A percentile compares a stretch with the other conserved stretches of the same genome.
phyloP scores from a whole-genome alignment of 495 filamentous ascomycete species.

The Hyphodiscus hymeniophilus region DNA sequence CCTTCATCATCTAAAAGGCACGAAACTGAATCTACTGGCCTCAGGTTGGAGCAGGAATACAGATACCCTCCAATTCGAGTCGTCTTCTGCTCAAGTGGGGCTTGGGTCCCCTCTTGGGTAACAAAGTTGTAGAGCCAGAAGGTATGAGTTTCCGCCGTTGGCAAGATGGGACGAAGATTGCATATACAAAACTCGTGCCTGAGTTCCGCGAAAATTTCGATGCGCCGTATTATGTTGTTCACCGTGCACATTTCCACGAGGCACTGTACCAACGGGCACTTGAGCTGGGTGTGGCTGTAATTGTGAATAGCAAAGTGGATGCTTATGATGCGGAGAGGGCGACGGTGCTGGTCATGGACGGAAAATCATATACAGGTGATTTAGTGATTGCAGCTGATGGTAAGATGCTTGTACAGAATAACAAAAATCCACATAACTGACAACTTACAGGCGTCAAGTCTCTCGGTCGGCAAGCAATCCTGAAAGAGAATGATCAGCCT shows the following conservation, averaged over 20 bases:
- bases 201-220: slow-evolving; percentile 28
- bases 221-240: slow-evolving; percentile 6
- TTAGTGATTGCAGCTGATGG: slow-evolving; percentile 40
- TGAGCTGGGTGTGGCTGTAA: slow-evolving; percentile 34
- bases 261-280: slow-evolving; percentile 26
- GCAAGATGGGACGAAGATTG: slow-evolving; percentile 33
- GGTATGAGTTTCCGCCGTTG: slow-evolving; percentile 34
- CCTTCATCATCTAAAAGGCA: slow-evolving; percentile 15
- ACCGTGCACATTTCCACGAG: slow-evolving; percentile 35
- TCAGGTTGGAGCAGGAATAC: slow-evolving; percentile 40
- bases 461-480: slow-evolving; percentile 24
- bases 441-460: slow-evolving; percentile 15
- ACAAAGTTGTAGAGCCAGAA: slow-evolving; percentile 28
- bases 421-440: not conserved
- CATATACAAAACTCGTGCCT: slow-evolving; percentile 29
- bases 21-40: too few species aligned
- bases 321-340: slow-evolving; percentile 37
- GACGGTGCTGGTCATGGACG: slow-evolving; percentile 20
- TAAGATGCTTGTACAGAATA: too few species aligned
- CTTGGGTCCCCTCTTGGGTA: slow-evolving; percentile 26
- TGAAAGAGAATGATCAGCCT: slow-evolving; percentile 17
- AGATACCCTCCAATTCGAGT: slow-evolving; percentile 37
- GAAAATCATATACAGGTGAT: slow-evolving; percentile 22
- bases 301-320: slow-evolving; percentile 40
- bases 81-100: slow-evolving; percentile 31